phyloP scores from a whole-genome alignment of 495 filamentous ascomycete genomes.

The Astrothelium subdiscretum region DNA sequence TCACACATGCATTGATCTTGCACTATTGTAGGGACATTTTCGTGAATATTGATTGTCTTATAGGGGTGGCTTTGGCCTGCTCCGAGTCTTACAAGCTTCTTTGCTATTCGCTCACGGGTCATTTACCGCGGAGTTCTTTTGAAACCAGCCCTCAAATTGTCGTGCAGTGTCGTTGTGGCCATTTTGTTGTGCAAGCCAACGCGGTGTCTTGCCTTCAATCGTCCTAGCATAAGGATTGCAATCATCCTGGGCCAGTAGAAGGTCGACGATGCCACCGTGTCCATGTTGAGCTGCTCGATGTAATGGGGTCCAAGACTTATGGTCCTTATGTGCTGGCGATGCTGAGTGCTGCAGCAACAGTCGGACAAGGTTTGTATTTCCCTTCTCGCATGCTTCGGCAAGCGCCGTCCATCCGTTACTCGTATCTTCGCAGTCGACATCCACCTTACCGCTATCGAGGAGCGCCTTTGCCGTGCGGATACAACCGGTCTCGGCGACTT shows the following conservation, averaged over 20 bases:
- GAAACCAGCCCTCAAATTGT: background rate
- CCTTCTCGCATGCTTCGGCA: background rate
- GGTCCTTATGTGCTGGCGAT: background rate
- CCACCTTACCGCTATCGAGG: background rate
- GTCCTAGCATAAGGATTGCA: background rate
- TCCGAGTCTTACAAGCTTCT: too few relatives aligned
- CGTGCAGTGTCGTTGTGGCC: background rate
- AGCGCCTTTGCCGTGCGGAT: background rate
- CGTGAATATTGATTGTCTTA: too few relatives aligned
- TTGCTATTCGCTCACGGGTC: too few relatives aligned
- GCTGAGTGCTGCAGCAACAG: background rate
- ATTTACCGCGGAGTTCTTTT: too few relatives aligned
- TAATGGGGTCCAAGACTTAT: background rate
- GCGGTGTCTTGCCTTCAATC: background rate
- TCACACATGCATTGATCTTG: background rate
- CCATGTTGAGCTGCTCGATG: background rate
- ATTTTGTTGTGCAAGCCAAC: background rate
- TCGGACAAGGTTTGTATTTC: background rate
- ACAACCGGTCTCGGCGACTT: background rate
- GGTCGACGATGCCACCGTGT: background rate
- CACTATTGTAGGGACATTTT: too few relatives aligned
- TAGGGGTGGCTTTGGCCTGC: too few relatives aligned
- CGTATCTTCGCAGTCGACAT: background rate
- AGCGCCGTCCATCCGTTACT: background rate
- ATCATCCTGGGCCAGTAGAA: background rate